Conservation (phyloP, 345 rosid species). For the Ailanthus altissimus region DNA sequence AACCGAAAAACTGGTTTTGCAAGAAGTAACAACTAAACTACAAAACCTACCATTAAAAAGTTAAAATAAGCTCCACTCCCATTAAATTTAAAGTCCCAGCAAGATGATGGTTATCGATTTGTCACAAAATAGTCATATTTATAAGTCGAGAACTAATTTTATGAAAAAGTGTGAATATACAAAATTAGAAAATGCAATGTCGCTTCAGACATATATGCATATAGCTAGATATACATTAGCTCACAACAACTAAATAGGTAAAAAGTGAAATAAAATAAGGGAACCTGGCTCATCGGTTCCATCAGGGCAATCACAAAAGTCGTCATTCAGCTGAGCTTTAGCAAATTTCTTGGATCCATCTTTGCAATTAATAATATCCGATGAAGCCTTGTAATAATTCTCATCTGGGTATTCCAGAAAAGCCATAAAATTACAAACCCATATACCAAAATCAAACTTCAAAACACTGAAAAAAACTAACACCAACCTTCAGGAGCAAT, state of each 20-base stretch:
- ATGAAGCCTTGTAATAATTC: constrained; percentile 63
- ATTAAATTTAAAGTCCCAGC: not conserved
- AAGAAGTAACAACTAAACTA: not conserved
- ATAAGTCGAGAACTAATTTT: not conserved
- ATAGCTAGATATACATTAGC: no score
- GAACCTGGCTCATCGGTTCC: constrained; percentile 95
- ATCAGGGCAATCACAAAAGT: constrained; percentile 91
- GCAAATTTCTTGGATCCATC: constrained; percentile 83
- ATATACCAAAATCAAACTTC: not conserved
- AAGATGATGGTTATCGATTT: not conserved
- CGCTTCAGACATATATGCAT: not conserved
- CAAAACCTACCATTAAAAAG: not conserved
- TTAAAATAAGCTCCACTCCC: constrained; percentile 7
- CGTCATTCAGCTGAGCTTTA: constrained; percentile 81
- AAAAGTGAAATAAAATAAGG: not conserved
- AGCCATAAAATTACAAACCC: not conserved
- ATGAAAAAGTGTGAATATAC: no score
- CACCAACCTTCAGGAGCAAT: constrained; percentile 80
- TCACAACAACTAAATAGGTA: no score
- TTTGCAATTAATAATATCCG: constrained; percentile 62
- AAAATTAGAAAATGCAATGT: constrained; percentile 10
- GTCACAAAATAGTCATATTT: not conserved
- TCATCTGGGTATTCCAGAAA: constrained; percentile 51
- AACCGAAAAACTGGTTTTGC: not conserved
- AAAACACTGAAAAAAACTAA: constrained; percentile 3